Evolutionary conservation across 148 eudicot genomes (phyloP).

Genomic region (Camellia granthamiana): DNA sequence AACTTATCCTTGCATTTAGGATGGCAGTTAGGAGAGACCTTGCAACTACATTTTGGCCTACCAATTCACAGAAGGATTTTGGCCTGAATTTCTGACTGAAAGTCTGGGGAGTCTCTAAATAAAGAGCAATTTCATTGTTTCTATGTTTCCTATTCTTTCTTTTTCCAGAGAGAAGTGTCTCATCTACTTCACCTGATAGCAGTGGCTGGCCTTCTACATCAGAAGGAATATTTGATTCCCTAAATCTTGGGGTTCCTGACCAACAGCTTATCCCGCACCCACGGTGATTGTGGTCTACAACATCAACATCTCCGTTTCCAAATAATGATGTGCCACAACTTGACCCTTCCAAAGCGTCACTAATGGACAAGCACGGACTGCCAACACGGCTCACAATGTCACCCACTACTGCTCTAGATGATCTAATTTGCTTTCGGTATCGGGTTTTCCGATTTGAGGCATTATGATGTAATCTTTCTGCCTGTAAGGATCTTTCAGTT

Average conservation of each 20-base stretch:
- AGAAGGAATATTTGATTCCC: conserved; percentile 42
- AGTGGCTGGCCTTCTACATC: conserved; percentile 66
- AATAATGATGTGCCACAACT: conserved; percentile 44
- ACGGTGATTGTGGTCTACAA: conserved; percentile 35
- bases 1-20: conserved; percentile 51
- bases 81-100: conserved; percentile 79
- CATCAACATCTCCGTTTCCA: conserved; percentile 51
- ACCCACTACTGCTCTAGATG: conserved; percentile 45
- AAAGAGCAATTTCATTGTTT: conserved; percentile 35
- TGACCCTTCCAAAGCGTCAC: conserved; percentile 39
- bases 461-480: conserved; percentile 25
- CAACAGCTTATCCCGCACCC: conserved; percentile 91
- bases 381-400: conserved; percentile 58
- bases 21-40: conserved; percentile 74
- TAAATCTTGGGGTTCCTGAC: conserved; percentile 65
- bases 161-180: conserved; percentile 33
- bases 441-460: conserved; percentile 12
- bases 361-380: conserved; percentile 58
- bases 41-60: conserved; percentile 66
- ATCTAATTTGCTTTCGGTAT: conserved; percentile 27
- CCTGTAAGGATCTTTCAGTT: conserved; percentile 30
- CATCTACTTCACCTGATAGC: conserved; percentile 46
- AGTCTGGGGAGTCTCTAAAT: conserved; percentile 65
- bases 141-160: conserved; percentile 43
- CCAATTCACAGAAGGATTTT: conserved; percentile 66